These are phyloP conservation scores for Eimeria tenella DNA, from an alignment of 169 alveolate species.

Conservation along the genomic window DNA sequence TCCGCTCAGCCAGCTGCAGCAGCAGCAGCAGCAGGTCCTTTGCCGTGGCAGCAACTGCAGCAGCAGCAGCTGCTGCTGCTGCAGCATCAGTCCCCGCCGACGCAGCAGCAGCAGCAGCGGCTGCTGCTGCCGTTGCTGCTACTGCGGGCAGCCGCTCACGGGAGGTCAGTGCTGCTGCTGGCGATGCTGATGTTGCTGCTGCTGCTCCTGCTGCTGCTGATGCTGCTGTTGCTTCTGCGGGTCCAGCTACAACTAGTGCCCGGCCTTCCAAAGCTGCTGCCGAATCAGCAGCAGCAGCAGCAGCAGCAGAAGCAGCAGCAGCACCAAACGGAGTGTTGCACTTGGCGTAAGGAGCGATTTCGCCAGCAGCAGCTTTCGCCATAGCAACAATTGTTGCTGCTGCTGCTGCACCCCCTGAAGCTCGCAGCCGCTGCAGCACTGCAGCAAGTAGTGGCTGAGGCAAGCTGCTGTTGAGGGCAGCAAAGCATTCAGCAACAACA, in stretches of 20 bases:
- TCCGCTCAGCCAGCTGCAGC: not conserved
- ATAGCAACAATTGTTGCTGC: slow-evolving; percentile 23
- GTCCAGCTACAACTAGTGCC: not conserved
- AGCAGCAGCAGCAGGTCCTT: slow-evolving; percentile 14
- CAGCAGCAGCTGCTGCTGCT: slow-evolving; percentile 30
- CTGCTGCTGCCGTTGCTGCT: slow-evolving; percentile 26
- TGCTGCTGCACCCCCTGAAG: slow-evolving; percentile 61
- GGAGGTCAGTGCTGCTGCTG: slow-evolving; percentile 2
- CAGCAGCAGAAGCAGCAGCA: slow-evolving; percentile 44
- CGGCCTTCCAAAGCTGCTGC: slow-evolving; percentile 12
- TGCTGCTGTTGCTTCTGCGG: slow-evolving; percentile 23
- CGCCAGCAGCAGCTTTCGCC: slow-evolving; percentile 14
- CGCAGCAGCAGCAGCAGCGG: slow-evolving; percentile 4
- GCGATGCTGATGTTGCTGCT: not conserved
- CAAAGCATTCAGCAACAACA: slow-evolving; percentile 7
- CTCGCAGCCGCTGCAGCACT: slow-evolving; percentile 50
- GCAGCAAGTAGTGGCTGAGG: slow-evolving; percentile 39
- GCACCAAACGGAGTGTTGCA: too few species aligned
- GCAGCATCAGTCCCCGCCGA: not conserved
- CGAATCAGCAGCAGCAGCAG: not conserved
- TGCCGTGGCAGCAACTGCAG: slow-evolving; percentile 18
- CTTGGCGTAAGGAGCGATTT: not conserved
- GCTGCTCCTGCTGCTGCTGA: not conserved
- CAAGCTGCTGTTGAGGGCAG: not conserved
- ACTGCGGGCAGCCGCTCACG: not conserved